These are phyloP conservation scores for Globisporangium recalcitrans DNA, from an alignment of 352 stramenopile species.

Conservation along the genomic window DNA sequence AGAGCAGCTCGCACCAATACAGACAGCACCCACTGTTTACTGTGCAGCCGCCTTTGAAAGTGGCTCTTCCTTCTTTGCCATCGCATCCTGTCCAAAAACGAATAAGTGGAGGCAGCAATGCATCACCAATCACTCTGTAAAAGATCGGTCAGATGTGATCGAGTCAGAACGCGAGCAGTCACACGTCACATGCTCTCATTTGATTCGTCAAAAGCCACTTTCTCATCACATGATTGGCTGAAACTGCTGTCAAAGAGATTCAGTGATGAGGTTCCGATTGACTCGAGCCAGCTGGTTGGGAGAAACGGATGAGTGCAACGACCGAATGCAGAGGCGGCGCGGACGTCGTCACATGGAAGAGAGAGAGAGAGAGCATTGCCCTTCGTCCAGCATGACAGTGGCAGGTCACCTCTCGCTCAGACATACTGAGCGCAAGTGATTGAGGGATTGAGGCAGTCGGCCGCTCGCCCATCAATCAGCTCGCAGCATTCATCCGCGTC, in stretches of 20 bases:
- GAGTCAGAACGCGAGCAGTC: neutral
- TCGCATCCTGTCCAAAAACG: neutral
- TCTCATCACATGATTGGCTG: neutral
- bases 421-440: conserved; percentile 4
- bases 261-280: neutral
- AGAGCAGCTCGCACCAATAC: neutral
- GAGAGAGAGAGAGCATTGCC: neutral
- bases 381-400: neutral
- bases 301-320: neutral
- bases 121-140: neutral
- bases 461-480: neutral
- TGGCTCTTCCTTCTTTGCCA: neutral
- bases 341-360: neutral
- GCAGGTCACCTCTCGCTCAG: neutral
- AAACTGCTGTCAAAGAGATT: conserved; percentile 3
- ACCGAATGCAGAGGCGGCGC: neutral
- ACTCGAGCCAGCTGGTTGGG: conserved; percentile 1
- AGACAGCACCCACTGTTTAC: neutral
- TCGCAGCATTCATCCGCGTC: neutral
- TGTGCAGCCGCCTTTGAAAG: neutral
- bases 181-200: conserved; percentile 1
- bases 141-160: neutral
- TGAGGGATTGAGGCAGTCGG: neutral
- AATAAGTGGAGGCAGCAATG: too few species aligned
- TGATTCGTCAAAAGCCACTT: neutral